These are phyloP conservation scores for Septoria linicola DNA, from an alignment of 2,329 filamentous ascomycete species.

Conservation along the genomic window DNA sequence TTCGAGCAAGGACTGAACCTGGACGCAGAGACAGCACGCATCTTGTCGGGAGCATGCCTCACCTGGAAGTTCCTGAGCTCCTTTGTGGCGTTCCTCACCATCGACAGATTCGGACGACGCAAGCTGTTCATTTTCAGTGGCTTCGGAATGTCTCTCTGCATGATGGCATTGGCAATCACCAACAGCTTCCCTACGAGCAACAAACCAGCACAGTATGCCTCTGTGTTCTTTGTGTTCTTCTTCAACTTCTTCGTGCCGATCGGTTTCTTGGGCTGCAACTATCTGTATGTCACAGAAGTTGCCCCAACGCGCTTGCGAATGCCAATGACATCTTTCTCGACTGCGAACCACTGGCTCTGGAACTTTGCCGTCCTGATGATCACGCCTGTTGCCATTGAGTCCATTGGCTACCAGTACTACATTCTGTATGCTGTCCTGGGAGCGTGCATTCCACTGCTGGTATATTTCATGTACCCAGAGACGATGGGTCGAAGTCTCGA, in stretches of 20 bases:
- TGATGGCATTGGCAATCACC: conserved; percentile 54
- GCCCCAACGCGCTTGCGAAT: conserved; percentile 54
- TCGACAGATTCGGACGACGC: conserved; percentile 52
- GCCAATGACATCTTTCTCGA: conserved; percentile 57
- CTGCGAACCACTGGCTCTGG: conserved; percentile 56
- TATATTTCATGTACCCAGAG: conserved; percentile 48
- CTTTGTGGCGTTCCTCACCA: conserved; percentile 52
- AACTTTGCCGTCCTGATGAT: conserved; percentile 49
- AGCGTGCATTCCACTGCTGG: conserved; percentile 42
- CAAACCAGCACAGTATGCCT: conserved; percentile 50
- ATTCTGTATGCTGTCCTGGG: conserved; percentile 51
- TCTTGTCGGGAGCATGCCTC: conserved; percentile 51
- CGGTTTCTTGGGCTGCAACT: conserved; percentile 60
- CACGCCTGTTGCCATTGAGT: conserved; percentile 49
- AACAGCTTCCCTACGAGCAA: conserved; percentile 51
- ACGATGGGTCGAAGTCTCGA: conserved; percentile 20
- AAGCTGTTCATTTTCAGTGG: conserved; percentile 55
- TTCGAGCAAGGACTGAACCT: conserved; percentile 40
- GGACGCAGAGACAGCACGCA: conserved; percentile 40
- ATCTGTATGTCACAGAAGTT: conserved; percentile 60
- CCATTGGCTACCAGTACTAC: conserved; percentile 54
- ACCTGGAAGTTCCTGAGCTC: conserved; percentile 57
- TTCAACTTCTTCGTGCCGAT: conserved; percentile 63
- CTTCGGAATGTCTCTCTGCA: conserved; percentile 55
- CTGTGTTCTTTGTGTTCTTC: conserved; percentile 58